Evolutionary conservation across 2,329 filamentous ascomycete genomes (phyloP), one percentile per base, ranked within the genome.

Genomic region (Neurospora sp.): DNA sequence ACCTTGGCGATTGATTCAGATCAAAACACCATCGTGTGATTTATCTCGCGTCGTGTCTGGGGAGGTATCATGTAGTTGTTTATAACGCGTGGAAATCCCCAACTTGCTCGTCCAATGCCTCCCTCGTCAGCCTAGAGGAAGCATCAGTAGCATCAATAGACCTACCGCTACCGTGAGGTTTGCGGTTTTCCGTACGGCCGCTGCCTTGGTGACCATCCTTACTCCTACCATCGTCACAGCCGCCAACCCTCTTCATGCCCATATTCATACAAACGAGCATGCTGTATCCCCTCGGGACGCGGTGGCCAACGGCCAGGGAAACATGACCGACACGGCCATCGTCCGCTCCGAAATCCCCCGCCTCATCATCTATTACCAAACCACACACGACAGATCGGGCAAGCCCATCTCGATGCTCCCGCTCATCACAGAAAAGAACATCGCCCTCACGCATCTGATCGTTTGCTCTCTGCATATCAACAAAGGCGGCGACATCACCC

Each of bases 381-480:
- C 86, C 0, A 85, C 85, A 39, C 85, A 87, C 76, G 80, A 83
- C 72, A 73, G 76, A 7, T 71, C 75, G 0, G 81, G 81, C 42
- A 78, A 80, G 7, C 81, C 82, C 71, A 83, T 88, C 72, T 87
- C 86, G 4, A 80, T 87, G 71, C 81, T 87, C 2, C 85, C 85
- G 0, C 80, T 88, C 69, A 77, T 88, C 73, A 82, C 79, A 17
- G 79, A 83, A 66, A 76, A 82, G 5, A 78, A 79, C 70, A 84
- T 87, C 72, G 78, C 83, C 43, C 78, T 86, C 36, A 97, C 94
- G 0, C 94, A 97, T 80, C 84, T 97, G 71, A 94, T 97, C 75
- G 81, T 97, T 67, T 93, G 92, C 6, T 93, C 94, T 13, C 88
- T 97, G 71, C 94, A 97, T 80, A 82, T 97, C 75, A 94, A 96